phyloP scores from a whole-genome alignment of 108 stramenopile genomes.

The Stephanodiscus minutulus region DNA sequence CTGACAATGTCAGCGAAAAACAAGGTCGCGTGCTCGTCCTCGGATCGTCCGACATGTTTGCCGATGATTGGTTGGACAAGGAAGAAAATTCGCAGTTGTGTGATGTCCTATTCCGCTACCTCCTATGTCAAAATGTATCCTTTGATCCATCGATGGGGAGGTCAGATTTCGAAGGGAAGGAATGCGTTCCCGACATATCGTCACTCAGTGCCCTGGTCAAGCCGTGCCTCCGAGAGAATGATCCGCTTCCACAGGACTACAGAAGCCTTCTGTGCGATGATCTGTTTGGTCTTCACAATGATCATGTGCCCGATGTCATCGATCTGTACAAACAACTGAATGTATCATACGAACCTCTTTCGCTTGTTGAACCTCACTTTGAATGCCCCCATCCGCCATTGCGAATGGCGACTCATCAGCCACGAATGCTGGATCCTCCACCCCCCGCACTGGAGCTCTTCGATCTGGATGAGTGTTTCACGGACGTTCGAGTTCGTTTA shows the following conservation, averaged over 20 bases:
- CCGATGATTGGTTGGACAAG: conserved; percentile 81
- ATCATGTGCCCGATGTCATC: conserved; percentile 75
- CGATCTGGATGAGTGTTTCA: conserved; percentile 88
- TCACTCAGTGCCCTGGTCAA: conserved; percentile 67
- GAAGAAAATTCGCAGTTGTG: conserved; percentile 70
- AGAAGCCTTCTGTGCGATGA: conserved; percentile 71
- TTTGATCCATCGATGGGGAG: conserved; percentile 44
- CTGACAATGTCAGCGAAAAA: conserved; percentile 9
- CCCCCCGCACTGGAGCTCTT: conserved; percentile 85
- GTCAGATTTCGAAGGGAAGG: conserved; percentile 57
- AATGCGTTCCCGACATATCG: conserved; percentile 71
- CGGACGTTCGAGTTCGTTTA: conserved; percentile 62
- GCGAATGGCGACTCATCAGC: conserved; percentile 70
- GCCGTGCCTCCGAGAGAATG: conserved; percentile 74
- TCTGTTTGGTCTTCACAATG: conserved; percentile 67
- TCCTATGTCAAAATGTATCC: conserved; percentile 30
- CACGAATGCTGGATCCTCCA: conserved; percentile 59
- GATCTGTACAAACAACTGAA: conserved; percentile 61
- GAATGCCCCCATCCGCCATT: conserved; percentile 81
- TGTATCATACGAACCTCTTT: conserved; percentile 78
- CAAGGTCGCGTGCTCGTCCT: conserved; percentile 69
- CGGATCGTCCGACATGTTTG: conserved; percentile 73
- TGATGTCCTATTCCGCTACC: conserved; percentile 61
- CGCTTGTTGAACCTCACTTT: conserved; percentile 77
- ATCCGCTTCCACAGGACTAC: conserved; percentile 77